phyloP scores from a whole-genome alignment of 2,329 filamentous ascomycete species.

The Capronia epimyces region DNA sequence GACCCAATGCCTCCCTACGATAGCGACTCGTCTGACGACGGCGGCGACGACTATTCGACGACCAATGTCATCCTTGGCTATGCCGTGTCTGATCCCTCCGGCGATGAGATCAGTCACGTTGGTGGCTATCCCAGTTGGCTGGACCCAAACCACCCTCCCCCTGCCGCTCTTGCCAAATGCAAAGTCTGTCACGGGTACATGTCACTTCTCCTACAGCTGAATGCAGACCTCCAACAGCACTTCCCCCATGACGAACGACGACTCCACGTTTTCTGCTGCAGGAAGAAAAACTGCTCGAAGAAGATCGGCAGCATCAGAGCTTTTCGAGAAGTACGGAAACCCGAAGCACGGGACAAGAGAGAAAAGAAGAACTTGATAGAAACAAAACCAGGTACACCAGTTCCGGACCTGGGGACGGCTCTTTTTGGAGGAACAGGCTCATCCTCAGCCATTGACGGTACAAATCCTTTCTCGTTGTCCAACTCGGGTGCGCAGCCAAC shows the following conservation, averaged over 20 bases:
- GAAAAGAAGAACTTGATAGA: conserved; percentile 29
- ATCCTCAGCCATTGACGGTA: conserved; percentile 35
- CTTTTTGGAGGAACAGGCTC: conserved; percentile 53
- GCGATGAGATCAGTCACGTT: conserved; percentile 80
- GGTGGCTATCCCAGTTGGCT: conserved; percentile 86
- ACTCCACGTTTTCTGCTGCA: conserved; percentile 80
- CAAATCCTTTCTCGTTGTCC: conserved; percentile 51
- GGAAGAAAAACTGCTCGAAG: conserved; percentile 69
- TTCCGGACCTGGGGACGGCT: conserved; percentile 48
- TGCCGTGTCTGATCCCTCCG: conserved; percentile 69
- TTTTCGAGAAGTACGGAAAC: conserved; percentile 60
- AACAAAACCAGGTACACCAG: conserved; percentile 28
- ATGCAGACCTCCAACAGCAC: conserved; percentile 78
- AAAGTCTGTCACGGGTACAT: conserved; percentile 80
- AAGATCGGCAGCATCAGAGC: conserved; percentile 76
- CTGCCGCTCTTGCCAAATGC: conserved; percentile 73
- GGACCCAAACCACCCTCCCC: conserved; percentile 63
- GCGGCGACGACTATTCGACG: conserved; percentile 51
- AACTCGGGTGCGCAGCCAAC: conserved; percentile 32
- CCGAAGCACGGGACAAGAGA: conserved; percentile 28
- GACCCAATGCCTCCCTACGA: conserved; percentile 68
- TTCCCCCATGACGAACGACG: conserved; percentile 84
- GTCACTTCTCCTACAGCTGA: conserved; percentile 80
- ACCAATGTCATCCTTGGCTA: conserved; percentile 90
- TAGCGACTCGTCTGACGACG: conserved; percentile 68